These are phyloP conservation scores for Salix brachista DNA, from an alignment of 345 rosid species.

Conservation along the genomic window DNA sequence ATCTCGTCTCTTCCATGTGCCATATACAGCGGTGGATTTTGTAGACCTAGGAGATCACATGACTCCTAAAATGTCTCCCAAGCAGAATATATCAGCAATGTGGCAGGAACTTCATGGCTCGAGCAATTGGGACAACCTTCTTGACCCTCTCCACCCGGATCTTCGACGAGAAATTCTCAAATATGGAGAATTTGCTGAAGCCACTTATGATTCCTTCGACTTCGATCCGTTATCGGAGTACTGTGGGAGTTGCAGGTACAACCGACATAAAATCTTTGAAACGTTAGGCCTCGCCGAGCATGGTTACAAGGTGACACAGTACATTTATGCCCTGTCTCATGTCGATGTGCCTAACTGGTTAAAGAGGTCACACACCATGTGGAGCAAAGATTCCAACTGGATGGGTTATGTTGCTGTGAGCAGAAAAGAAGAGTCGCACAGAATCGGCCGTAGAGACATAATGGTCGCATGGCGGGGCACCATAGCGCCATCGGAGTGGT, in stretches of 20 bases:
- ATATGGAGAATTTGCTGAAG: conserved; percentile 55
- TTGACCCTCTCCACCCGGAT: conserved; percentile 53
- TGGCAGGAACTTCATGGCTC: conserved; percentile 52
- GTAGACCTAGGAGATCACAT: conserved; percentile 49
- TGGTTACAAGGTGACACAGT: conserved; percentile 50
- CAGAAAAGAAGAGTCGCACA: conserved; percentile 32
- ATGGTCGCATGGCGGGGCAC: conserved; percentile 68
- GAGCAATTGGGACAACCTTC: conserved; percentile 43
- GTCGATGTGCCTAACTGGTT: conserved; percentile 62
- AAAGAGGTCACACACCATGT: conserved; percentile 32
- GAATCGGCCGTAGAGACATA: conserved; percentile 58
- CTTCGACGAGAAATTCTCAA: conserved; percentile 52
- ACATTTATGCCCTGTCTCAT: conserved; percentile 63
- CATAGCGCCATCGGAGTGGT: conserved; percentile 64
- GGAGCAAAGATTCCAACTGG: conserved; percentile 81
- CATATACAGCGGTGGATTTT: conserved; percentile 42
- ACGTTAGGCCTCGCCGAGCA: conserved; percentile 44
- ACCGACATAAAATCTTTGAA: conserved; percentile 45
- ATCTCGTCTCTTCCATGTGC: conserved; percentile 39
- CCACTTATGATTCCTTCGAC: conserved; percentile 58
- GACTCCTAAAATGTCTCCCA: conserved; percentile 62
- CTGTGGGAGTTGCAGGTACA: conserved; percentile 60
- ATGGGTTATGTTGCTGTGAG: conserved; percentile 62
- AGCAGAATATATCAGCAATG: conserved; percentile 36
- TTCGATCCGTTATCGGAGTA: conserved; percentile 56